Percentiles rank a stretch among this genome's conserved stretches.
These are phyloP conservation scores for Crithidia expoeki DNA, from an alignment of 208 protist genomes.

Conservation along the genomic window DNA sequence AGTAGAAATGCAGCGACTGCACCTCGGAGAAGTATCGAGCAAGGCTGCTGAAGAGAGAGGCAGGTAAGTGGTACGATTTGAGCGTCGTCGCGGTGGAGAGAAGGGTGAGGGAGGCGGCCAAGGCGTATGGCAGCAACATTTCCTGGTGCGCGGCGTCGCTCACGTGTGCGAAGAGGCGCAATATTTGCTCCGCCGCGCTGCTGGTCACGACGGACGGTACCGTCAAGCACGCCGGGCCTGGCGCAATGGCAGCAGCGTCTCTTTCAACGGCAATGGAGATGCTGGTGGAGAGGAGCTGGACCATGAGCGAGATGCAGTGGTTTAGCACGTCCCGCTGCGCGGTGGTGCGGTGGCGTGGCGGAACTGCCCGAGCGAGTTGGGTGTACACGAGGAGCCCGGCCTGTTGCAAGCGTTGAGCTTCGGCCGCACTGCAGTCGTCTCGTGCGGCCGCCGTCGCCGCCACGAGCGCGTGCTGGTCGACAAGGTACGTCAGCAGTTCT, in stretches of 20 bases:
- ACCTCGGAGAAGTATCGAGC: constrained; percentile 19
- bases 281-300: constrained; percentile 18
- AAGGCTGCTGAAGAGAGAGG: constrained; percentile 10
- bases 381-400: constrained; percentile 24
- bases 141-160: constrained; percentile 10
- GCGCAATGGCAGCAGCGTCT: background rate
- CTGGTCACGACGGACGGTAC: constrained; percentile 21
- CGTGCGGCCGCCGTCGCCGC: background rate
- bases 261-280: background rate
- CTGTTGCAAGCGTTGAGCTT: constrained; percentile 9
- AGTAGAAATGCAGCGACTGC: constrained; percentile 28
- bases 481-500: constrained; percentile 43
- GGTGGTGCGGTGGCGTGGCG: constrained; percentile 10
- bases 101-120: constrained; percentile 29
- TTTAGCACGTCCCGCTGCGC: constrained; percentile 25
- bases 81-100: constrained; percentile 18
- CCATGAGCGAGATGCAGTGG: constrained; percentile 14
- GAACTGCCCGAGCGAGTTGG: constrained; percentile 16
- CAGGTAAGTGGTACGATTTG: background rate
- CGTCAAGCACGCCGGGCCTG: background rate
- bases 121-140: constrained; percentile 33
- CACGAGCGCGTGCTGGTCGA: constrained; percentile 13
- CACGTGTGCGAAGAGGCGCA: constrained; percentile 33
- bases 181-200: constrained; percentile 22
- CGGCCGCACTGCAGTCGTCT: background rate